These are phyloP conservation scores for Euryodendron excelsum DNA, from an alignment of 148 eudicot genomes.

Conservation along the genomic window DNA sequence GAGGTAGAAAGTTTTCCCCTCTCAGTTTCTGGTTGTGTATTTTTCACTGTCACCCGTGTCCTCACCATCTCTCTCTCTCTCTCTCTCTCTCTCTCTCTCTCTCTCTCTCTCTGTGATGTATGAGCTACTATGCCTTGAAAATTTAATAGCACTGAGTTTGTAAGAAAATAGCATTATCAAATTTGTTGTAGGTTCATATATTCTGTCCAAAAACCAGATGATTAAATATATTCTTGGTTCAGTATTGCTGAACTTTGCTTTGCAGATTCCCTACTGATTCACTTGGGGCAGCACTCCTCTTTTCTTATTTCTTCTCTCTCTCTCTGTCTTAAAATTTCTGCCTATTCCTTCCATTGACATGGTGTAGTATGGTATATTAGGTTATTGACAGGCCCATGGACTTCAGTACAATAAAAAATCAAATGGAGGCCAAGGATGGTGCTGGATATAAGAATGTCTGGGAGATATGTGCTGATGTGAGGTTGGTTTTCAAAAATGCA, in stretches of 20 bases:
- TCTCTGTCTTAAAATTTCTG: background rate
- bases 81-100: background rate
- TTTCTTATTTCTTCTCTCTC: background rate
- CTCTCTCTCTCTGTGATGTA: background rate
- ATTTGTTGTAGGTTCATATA: background rate
- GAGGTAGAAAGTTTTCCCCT: conserved; percentile 41
- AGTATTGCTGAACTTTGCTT: background rate
- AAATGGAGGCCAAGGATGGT: conserved; percentile 86
- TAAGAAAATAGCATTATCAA: background rate
- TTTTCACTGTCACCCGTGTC: background rate
- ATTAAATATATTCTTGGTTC: background rate
- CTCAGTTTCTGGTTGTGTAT: background rate
- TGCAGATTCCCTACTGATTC: background rate
- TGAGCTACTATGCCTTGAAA: background rate
- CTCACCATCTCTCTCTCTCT: background rate
- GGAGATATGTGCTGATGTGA: conserved; percentile 80
- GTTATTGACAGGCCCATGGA: conserved; percentile 93
- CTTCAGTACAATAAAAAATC: conserved; percentile 75
- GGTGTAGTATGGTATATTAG: conserved; percentile 32
- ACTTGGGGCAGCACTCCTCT: too few species aligned
- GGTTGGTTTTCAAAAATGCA: conserved; percentile 73
- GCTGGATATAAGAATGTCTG: conserved; percentile 75
- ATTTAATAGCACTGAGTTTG: background rate
- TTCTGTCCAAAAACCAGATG: background rate
- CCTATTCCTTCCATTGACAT: conserved; percentile 15